Evolutionary conservation across 2,329 filamentous ascomycete genomes (phyloP).

Genomic region (Fusarium irregulare): DNA sequence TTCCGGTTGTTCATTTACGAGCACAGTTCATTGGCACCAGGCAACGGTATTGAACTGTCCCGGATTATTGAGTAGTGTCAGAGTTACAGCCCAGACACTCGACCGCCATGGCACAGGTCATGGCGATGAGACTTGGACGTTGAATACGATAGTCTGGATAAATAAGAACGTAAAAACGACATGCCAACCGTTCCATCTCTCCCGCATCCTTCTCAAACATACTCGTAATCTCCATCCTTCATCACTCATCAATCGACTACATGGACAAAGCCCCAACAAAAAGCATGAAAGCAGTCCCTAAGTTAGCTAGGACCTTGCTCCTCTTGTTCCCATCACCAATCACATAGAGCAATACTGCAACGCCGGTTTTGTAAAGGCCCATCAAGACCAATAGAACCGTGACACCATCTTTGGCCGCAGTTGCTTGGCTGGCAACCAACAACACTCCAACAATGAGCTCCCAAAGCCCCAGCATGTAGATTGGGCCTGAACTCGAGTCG

Average conservation of each 20-base stretch:
- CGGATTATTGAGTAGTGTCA: not conserved
- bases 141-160: not conserved
- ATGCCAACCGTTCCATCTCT: not conserved
- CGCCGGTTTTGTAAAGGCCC: constrained; percentile 3
- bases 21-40: not conserved
- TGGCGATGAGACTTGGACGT: not conserved
- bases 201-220: not conserved
- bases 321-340: not conserved
- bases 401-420: not conserved
- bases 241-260: not conserved
- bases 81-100: too few species aligned
- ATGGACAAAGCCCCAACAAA: not conserved
- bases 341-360: not conserved
- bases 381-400: not conserved
- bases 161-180: not conserved
- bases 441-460: not conserved
- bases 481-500: not conserved
- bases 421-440: not conserved
- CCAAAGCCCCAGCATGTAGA: constrained; percentile 17
- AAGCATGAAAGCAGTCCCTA: not conserved
- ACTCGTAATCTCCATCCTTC: not conserved
- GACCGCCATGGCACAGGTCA: too few species aligned
- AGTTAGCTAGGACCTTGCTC: not conserved
- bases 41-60: not conserved
- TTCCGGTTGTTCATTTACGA: too few species aligned